Conservation (phyloP, 495 filamentous ascomycete species). For the Xylaria acuta region DNA sequence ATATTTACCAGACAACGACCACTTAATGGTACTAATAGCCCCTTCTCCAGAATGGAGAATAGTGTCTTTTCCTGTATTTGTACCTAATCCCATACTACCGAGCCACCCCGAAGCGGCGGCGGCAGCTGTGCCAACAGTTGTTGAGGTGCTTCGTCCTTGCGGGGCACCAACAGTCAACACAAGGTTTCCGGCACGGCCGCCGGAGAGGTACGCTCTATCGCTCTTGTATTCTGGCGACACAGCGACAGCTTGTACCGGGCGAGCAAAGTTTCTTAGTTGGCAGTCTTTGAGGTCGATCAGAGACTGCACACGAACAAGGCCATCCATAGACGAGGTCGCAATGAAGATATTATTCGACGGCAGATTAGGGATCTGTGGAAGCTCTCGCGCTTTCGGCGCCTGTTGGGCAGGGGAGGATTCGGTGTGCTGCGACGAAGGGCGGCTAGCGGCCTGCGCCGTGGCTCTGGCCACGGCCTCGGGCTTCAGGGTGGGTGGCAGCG, state of each 20-base stretch:
- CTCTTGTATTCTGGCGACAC: constrained; percentile 91
- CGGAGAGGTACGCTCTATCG: constrained; percentile 86
- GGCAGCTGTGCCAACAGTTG: constrained; percentile 77
- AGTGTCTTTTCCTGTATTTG: constrained; percentile 81
- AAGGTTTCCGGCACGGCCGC: constrained; percentile 86
- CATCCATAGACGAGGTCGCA: constrained; percentile 92
- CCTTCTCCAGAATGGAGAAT: constrained; percentile 93
- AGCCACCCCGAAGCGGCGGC: constrained; percentile 92
- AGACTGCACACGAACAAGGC: constrained; percentile 88
- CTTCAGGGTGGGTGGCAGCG: constrained; percentile 59
- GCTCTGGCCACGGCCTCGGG: constrained; percentile 57
- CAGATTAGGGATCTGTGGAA: constrained; percentile 63
- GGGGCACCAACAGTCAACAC: constrained; percentile 86
- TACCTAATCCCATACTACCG: constrained; percentile 78
- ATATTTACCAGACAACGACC: constrained; percentile 89
- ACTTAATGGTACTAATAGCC: constrained; percentile 86
- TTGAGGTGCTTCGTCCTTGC: constrained; percentile 77
- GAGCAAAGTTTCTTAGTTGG: constrained; percentile 86
- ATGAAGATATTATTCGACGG: constrained; percentile 90
- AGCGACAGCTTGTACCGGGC: constrained; percentile 87
- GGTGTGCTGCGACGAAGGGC: constrained; percentile 55
- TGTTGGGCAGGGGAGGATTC: constrained; percentile 59
- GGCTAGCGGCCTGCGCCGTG: constrained; percentile 50
- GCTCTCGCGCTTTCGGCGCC: constrained; percentile 52
- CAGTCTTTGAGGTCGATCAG: constrained; percentile 78